phyloP scores from a whole-genome alignment of 2,329 filamentous ascomycete genomes.

The Ilyonectria destructans region DNA sequence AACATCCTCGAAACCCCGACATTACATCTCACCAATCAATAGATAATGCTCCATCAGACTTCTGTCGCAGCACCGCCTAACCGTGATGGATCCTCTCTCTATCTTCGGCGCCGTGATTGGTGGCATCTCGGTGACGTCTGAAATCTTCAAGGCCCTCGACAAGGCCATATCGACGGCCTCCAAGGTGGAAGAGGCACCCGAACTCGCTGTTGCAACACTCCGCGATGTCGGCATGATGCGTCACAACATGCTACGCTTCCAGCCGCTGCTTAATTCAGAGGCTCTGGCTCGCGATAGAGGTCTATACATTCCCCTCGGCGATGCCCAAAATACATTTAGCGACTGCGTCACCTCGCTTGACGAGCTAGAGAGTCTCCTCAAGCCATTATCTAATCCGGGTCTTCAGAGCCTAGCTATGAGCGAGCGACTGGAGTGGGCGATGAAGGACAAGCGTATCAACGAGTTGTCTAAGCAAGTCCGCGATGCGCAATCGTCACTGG shows the following conservation, averaged over 20 bases:
- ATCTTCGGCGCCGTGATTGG: slow-evolving; percentile 21
- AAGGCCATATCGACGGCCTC: slow-evolving; percentile 11
- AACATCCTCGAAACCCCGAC: not conserved
- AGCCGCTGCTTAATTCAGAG: slow-evolving; percentile 4
- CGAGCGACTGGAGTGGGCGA: slow-evolving; percentile 14
- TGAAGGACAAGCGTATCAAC: slow-evolving; percentile 10
- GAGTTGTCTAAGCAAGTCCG: slow-evolving; percentile 13
- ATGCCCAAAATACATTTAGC: slow-evolving; percentile 15
- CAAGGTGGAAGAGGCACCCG: slow-evolving; percentile 14
- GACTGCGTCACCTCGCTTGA: slow-evolving; percentile 16
- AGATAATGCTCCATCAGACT: not conserved
- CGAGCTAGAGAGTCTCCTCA: slow-evolving; percentile 5
- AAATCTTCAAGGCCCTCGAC: slow-evolving; percentile 19
- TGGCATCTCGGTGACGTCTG: slow-evolving; percentile 14
- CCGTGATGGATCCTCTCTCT: slow-evolving; percentile 19
- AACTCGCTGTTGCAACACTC: slow-evolving; percentile 12
- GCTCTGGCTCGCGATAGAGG: slow-evolving; percentile 2
- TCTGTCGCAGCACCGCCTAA: not conserved
- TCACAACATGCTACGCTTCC: slow-evolving; percentile 16
- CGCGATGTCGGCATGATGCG: slow-evolving; percentile 20
- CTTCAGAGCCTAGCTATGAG: slow-evolving; percentile 8
- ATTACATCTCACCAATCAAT: not conserved
- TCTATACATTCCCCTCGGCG: slow-evolving; percentile 4
- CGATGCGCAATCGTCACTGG: slow-evolving; percentile 16
- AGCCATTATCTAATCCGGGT: not conserved